phyloP scores from a whole-genome alignment of 1,284 basidiomycete genomes.

The Phlebopus sp. region DNA sequence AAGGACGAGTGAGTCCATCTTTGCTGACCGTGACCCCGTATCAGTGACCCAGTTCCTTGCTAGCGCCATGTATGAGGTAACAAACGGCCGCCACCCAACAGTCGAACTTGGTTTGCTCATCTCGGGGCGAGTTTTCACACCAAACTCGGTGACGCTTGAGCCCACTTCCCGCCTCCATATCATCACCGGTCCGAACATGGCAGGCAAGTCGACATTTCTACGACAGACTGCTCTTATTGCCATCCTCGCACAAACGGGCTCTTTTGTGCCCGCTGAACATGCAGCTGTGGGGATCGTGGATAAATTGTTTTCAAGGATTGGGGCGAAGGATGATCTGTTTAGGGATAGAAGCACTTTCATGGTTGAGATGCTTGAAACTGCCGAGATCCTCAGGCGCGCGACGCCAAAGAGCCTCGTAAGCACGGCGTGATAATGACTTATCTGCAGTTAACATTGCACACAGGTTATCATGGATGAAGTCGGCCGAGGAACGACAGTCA shows the following conservation, averaged over 20 bases:
- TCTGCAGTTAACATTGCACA: slow-evolving; percentile 2
- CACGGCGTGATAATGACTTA: slow-evolving; percentile 8
- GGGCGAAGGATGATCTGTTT: slow-evolving; percentile 94
- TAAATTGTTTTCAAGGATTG: slow-evolving; percentile 90
- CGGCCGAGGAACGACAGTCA: slow-evolving; percentile 90
- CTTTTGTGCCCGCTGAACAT: slow-evolving; percentile 85
- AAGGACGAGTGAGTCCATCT: slow-evolving; percentile 60
- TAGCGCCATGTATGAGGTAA: slow-evolving; percentile 66
- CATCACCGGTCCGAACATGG: slow-evolving; percentile 97
- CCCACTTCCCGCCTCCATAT: slow-evolving; percentile 65
- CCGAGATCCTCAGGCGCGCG: slow-evolving; percentile 79
- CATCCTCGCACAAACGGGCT: slow-evolving; percentile 90
- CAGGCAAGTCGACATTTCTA: slow-evolving; percentile 89
- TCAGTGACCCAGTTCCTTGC: neutral
- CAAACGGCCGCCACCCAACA: slow-evolving; percentile 85
- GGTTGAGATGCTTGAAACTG: slow-evolving; percentile 88
- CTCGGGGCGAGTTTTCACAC: slow-evolving; percentile 74
- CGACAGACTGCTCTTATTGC: slow-evolving; percentile 90
- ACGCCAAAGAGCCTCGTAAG: slow-evolving; percentile 77
- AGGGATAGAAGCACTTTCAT: slow-evolving; percentile 93
- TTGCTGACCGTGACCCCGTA: slow-evolving; percentile 5
- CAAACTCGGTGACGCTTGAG: slow-evolving; percentile 74
- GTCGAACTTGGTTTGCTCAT: slow-evolving; percentile 87
- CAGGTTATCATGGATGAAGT: slow-evolving; percentile 98
- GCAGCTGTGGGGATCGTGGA: slow-evolving; percentile 88